A percentile compares a stretch with the other conserved stretches of the same genome.
phyloP scores from a whole-genome alignment of 768 basidiomycete species.

The Chalciporus chontae region DNA sequence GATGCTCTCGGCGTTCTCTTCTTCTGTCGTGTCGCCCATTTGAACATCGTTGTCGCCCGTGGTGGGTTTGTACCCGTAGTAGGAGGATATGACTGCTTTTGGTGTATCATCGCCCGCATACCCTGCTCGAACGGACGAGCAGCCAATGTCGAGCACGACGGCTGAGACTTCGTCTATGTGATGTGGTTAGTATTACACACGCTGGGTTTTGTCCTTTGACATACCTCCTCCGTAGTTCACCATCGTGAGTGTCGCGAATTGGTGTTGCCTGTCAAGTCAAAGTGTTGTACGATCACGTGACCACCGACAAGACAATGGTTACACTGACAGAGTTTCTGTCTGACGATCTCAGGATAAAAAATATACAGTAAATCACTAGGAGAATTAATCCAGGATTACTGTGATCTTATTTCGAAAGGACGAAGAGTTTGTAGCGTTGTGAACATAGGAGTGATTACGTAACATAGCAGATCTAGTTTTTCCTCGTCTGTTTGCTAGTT shows the following conservation, averaged over 20 bases:
- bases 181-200: constrained; percentile 1
- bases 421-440: not conserved
- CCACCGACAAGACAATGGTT: too few relatives aligned
- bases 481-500: not conserved
- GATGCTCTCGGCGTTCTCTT: constrained; percentile 27
- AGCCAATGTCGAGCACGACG: constrained; percentile 91
- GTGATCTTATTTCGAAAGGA: too few relatives aligned
- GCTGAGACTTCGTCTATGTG: constrained; percentile 91
- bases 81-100: constrained; percentile 85
- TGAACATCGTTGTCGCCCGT: constrained; percentile 28
- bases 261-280: not conserved
- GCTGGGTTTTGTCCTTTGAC: constrained; percentile 19
- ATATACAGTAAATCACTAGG: not conserved
- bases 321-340: too few relatives aligned
- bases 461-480: constrained; percentile 12
- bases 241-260: constrained; percentile 39
- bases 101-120: constrained; percentile 98
- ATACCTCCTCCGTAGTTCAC: constrained; percentile 86
- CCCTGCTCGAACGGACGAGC: constrained; percentile 86
- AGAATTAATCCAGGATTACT: too few relatives aligned
- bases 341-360: not conserved
- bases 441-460: constrained; percentile 16
- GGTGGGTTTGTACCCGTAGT: constrained; percentile 71
- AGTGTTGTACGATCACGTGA: constrained; percentile 9
- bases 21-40: constrained; percentile 41